phyloP scores from a whole-genome alignment of 352 stramenopile genomes.

The Phytophthora syringae region DNA sequence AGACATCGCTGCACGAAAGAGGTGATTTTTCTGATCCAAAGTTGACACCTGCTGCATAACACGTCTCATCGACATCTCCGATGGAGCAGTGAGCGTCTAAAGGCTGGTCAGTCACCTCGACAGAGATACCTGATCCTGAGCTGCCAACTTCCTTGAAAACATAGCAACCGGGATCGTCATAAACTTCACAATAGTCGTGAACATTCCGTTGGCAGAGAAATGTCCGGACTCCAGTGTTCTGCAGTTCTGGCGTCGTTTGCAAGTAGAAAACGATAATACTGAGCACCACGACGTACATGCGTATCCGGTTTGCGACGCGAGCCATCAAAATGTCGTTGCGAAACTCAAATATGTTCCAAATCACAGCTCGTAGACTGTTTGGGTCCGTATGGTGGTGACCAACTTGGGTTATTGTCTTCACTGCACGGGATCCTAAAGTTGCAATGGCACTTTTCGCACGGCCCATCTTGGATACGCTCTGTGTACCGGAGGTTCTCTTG shows the following conservation, averaged over 20 bases:
- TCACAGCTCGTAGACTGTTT: conserved; percentile 35
- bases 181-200: conserved; percentile 43
- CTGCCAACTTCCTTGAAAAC: conserved; percentile 22
- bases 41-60: conserved; percentile 40
- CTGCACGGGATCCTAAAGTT: conserved; percentile 21
- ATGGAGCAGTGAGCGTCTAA: conserved; percentile 43
- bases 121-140: conserved; percentile 9
- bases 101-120: conserved; percentile 16
- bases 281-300: conserved; percentile 42
- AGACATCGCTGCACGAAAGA: conserved; percentile 30
- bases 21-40: conserved; percentile 41
- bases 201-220: conserved; percentile 51
- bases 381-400: conserved; percentile 32
- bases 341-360: conserved; percentile 61
- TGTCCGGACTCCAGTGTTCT: conserved; percentile 47
- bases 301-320: conserved; percentile 36
- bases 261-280: conserved; percentile 63
- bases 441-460: conserved; percentile 36
- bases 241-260: conserved; percentile 59
- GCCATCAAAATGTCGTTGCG: conserved; percentile 36
- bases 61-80: conserved; percentile 16
- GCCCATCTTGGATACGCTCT: conserved; percentile 12
- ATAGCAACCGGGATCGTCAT: conserved; percentile 46
- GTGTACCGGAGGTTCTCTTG: not conserved
- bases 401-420: conserved; percentile 25